phyloP scores from a whole-genome alignment of 2,329 filamentous ascomycete species.

The Colletotrichum sp. region DNA sequence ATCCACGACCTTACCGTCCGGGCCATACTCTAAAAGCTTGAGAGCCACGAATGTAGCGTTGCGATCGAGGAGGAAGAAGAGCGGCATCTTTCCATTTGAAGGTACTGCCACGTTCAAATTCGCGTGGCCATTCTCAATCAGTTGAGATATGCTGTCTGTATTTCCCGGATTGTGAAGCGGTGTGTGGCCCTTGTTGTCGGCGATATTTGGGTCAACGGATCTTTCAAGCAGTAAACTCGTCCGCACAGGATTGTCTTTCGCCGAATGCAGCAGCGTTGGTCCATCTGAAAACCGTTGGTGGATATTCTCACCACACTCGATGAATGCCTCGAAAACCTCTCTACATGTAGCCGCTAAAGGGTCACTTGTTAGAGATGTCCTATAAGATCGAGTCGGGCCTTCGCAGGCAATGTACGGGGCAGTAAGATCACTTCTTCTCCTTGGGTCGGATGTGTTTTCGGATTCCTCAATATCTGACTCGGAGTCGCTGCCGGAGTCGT shows the following conservation, averaged over 20 bases:
- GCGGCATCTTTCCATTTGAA: slow-evolving; percentile 23
- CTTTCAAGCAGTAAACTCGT: slow-evolving; percentile 24
- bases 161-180: slow-evolving; percentile 19
- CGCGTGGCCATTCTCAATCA: slow-evolving; percentile 27
- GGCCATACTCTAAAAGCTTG: slow-evolving; percentile 22
- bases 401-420: not conserved
- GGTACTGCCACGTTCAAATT: slow-evolving; percentile 26
- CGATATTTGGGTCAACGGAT: slow-evolving; percentile 26
- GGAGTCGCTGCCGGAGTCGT: not conserved
- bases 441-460: not conserved
- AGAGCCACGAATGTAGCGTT: not conserved
- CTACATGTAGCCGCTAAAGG: not conserved
- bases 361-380: not conserved
- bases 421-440: not conserved
- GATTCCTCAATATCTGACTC: not conserved
- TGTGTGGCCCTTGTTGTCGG: slow-evolving; percentile 15
- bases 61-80: slow-evolving; percentile 11
- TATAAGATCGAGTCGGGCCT: not conserved
- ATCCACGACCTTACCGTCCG: slow-evolving; percentile 23
- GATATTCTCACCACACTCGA: slow-evolving; percentile 27
- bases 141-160: slow-evolving; percentile 20
- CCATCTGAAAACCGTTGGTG: slow-evolving; percentile 21
- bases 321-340: slow-evolving; percentile 19
- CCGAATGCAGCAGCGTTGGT: slow-evolving; percentile 23
- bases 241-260: not conserved